Percentiles rank a stretch among this genome's conserved stretches.
phyloP scores from a whole-genome alignment of 495 filamentous ascomycete genomes.

The Aspergillus baeticus region DNA sequence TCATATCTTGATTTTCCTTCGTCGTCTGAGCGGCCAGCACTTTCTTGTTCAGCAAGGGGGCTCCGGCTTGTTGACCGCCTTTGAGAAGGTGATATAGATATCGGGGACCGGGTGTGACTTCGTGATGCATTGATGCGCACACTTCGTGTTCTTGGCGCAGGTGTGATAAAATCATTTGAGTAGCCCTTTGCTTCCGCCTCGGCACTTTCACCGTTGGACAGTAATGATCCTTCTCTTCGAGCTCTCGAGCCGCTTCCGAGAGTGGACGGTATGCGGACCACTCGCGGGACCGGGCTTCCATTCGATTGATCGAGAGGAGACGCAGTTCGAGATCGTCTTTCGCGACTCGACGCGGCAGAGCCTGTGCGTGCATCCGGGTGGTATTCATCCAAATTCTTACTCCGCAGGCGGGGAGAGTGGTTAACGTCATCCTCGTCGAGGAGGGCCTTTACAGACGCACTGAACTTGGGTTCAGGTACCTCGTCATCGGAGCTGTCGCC shows the following conservation, averaged over 20 bases:
- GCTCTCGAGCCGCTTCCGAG: conserved; percentile 32
- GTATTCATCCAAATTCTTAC: conserved; percentile 36
- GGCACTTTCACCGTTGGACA: conserved; percentile 33
- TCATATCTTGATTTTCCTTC: conserved; percentile 43
- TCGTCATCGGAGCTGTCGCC: conserved; percentile 76
- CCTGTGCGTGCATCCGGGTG: conserved; percentile 23
- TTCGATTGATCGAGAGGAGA: conserved; percentile 42
- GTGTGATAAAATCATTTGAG: conserved; percentile 61
- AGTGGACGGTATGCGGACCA: conserved; percentile 60
- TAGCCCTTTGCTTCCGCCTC: conserved; percentile 27
- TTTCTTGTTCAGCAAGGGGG: conserved; percentile 36
- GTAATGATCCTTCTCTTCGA: conserved; percentile 33
- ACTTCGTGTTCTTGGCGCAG: conserved; percentile 60
- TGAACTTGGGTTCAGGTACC: conserved; percentile 74
- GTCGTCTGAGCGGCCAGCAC: conserved; percentile 43
- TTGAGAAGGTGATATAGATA: conserved; percentile 41
- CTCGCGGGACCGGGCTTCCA: conserved; percentile 45
- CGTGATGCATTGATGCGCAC: conserved; percentile 56
- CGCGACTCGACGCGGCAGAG: conserved; percentile 29
- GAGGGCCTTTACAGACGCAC: conserved; percentile 74
- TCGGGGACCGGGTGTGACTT: conserved; percentile 35
- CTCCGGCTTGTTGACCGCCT: conserved; percentile 37
- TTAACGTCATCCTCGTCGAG: conserved; percentile 63
- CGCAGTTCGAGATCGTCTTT: conserved; percentile 37
- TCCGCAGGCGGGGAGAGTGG: conserved; percentile 49